These are phyloP conservation scores for Elongisporangium undulatum DNA, from an alignment of 352 stramenopile species.

Conservation along the genomic window DNA sequence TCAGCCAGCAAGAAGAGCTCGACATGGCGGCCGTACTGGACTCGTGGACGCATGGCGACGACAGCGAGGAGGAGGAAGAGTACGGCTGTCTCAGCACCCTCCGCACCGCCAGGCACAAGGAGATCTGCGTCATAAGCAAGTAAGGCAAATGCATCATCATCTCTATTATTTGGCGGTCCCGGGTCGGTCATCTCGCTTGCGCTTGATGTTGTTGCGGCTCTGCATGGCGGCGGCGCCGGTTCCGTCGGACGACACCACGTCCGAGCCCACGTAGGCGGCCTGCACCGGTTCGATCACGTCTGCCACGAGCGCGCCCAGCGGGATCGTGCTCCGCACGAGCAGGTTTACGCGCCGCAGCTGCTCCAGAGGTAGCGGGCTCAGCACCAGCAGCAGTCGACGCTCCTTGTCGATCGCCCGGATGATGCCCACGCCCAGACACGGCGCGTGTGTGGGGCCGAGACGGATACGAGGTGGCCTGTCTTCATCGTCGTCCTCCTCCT, in stretches of 20 bases:
- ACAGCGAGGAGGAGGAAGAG: not conserved
- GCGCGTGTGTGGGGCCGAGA: conserved; percentile 41
- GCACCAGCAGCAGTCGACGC: conserved; percentile 51
- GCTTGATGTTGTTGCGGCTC: conserved; percentile 86
- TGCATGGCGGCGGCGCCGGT: conserved; percentile 77
- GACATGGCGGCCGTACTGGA: not conserved
- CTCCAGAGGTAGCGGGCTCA: conserved; percentile 54
- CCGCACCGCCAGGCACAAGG: not conserved
- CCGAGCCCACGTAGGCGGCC: conserved; percentile 60
- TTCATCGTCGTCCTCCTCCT: conserved; percentile 3
- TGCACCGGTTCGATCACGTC: conserved; percentile 34
- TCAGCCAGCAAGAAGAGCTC: not conserved
- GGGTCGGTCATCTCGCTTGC: conserved; percentile 49
- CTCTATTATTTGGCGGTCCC: not conserved
- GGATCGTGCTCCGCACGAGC: conserved; percentile 63
- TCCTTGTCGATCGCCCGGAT: conserved; percentile 56
- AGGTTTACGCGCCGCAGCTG: conserved; percentile 66
- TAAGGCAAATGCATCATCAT: not conserved
- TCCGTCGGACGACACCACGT: conserved; percentile 66
- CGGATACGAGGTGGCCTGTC: conserved; percentile 52
- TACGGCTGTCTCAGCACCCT: not conserved
- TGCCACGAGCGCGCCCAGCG: conserved; percentile 50
- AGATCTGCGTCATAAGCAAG: not conserved
- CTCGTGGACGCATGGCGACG: not conserved
- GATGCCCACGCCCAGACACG: conserved; percentile 64